A percentile compares a stretch with the other conserved stretches of the same genome.
Conservation (phyloP, 139 green algal genomes). For the Pleodorina starrii region DNA sequence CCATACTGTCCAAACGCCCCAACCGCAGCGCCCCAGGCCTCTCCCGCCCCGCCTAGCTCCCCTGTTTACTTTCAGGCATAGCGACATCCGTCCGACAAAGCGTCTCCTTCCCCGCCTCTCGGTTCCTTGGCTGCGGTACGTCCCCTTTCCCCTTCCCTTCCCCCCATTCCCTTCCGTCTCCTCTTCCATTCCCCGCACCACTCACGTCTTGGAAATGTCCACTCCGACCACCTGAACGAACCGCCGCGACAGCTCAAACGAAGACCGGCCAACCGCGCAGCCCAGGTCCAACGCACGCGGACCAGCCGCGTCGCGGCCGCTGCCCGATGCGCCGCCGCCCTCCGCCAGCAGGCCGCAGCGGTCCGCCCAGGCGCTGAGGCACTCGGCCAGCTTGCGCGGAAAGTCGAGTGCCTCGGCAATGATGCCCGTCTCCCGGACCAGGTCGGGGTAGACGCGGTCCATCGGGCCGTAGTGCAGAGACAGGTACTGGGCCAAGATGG, state of each 20-base stretch:
- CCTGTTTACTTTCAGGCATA: too few species aligned
- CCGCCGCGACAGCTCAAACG: constrained; percentile 75
- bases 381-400: constrained; percentile 58
- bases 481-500: constrained; percentile 70
- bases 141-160: too few species aligned
- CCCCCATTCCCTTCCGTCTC: too few species aligned
- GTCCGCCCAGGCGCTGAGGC: constrained; percentile 51
- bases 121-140: too few species aligned
- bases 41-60: too few species aligned
- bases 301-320: neutral
- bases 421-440: constrained; percentile 38
- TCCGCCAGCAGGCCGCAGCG: neutral
- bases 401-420: constrained; percentile 55
- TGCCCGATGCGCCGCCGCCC: neutral
- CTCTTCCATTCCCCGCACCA: too few species aligned
- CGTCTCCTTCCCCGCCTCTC: too few species aligned
- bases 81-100: too few species aligned
- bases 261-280: constrained; percentile 77
- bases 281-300: constrained; percentile 81
- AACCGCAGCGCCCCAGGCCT: too few species aligned
- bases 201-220: constrained; percentile 69
- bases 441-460: constrained; percentile 51
- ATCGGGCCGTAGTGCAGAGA: constrained; percentile 67
- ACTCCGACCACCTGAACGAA: constrained; percentile 79
- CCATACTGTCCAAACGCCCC: too few species aligned